Evolutionary conservation across 2,329 filamentous ascomycete genomes (phyloP), one percentile per base, ranked within the genome.

Genomic region (Pseudophaeomoniella oleicola): DNA sequence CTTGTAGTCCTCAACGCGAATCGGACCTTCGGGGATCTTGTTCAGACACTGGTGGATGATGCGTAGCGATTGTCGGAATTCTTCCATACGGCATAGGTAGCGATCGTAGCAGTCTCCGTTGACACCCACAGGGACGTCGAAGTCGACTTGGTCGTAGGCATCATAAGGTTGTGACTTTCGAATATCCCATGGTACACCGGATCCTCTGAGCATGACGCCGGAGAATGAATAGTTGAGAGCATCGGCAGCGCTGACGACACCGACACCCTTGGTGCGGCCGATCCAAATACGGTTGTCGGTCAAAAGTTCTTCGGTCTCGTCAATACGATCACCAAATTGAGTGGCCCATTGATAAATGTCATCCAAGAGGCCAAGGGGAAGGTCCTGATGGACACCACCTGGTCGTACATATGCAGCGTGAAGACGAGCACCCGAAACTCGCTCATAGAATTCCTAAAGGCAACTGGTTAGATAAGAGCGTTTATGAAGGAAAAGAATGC

Each of bases 221-320:
- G 83, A 82, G 67, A 98, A 98, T 42, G 82, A 86, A 55, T 93
- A 85, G 72, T 94, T 94, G 48, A 98, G 71, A n/a, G 90, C 92
- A 48, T 98, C 90, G 15, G 81, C 72, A 12, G 92, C 92, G 30
- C 78, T 78, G 34, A 98, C 83, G 45, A 94, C 85, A 59, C 90
- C 90, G 33, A 98, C 71, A 48, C 84, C 85, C 62, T 90, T 78
- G 47, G 93, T 82, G 59, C 90, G 77, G 53, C 86, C 81, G 51
- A 92, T 87, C 92, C 92, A 98, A 69, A 98, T 96, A 57, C 92
- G 85, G 73, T 98, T 98, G 62, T 98, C 90, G 30, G 90, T 98
- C 50, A 98, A 73, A 67, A 98, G 81, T 62, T 98, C 90, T 61
- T 98, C 90, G 38, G 90, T 96, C 63, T 98, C 90, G 58, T 98